Evolutionary conservation across 2,329 filamentous ascomycete genomes (phyloP).

Genomic region (Talaromyces sp.): DNA sequence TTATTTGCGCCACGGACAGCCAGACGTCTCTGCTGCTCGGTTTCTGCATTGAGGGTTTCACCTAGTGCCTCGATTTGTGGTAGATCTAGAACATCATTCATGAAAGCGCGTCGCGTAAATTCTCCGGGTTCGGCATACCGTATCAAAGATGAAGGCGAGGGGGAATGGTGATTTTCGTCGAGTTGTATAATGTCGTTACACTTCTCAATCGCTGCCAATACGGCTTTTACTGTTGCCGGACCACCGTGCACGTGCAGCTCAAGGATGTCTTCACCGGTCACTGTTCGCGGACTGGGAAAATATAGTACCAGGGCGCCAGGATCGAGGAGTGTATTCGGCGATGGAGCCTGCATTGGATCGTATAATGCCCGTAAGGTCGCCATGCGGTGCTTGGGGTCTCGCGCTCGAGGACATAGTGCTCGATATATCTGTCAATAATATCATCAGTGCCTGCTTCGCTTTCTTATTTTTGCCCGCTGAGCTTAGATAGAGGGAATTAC

Average conservation of each 20-base stretch:
- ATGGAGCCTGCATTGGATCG: slow-evolving; percentile 48
- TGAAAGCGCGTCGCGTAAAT: slow-evolving; percentile 88
- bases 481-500: slow-evolving; percentile 40
- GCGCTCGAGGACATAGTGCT: slow-evolving; percentile 55
- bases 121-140: slow-evolving; percentile 93
- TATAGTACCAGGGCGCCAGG: slow-evolving; percentile 75
- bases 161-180: not conserved
- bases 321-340: slow-evolving; percentile 58
- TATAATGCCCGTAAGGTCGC: slow-evolving; percentile 74
- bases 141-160: slow-evolving; percentile 42
- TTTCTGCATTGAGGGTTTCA: slow-evolving; percentile 63
- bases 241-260: slow-evolving; percentile 96
- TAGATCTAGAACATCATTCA: slow-evolving; percentile 79
- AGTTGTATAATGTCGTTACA: slow-evolving; percentile 21
- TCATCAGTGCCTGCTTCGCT: not conserved
- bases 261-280: slow-evolving; percentile 87
- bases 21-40: slow-evolving; percentile 86
- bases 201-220: slow-evolving; percentile 70
- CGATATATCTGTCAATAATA: slow-evolving; percentile 57
- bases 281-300: slow-evolving; percentile 76
- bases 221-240: slow-evolving; percentile 79
- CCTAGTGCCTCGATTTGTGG: slow-evolving; percentile 71
- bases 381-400: slow-evolving; percentile 56
- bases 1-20: slow-evolving; percentile 76
- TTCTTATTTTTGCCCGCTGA: not conserved